A percentile compares a stretch with the other conserved stretches of the same genome.
These are phyloP conservation scores for Cyclotella atomus DNA, from an alignment of 108 stramenopile genomes.

Conservation along the genomic window DNA sequence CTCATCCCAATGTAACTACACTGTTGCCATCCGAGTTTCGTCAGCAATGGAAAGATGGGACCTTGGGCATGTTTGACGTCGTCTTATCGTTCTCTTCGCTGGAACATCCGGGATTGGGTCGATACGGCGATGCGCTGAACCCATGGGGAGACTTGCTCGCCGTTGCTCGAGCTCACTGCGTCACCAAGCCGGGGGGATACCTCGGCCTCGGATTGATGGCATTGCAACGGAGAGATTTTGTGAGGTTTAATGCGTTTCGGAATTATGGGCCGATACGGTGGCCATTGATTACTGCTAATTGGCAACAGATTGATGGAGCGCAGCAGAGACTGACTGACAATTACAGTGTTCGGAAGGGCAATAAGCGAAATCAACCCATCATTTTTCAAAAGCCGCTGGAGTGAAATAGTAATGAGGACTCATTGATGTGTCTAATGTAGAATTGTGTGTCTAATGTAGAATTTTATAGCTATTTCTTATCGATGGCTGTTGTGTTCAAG, in stretches of 20 bases:
- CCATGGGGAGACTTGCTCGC: background rate
- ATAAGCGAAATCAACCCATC: too few species aligned
- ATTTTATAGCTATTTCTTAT: too few species aligned
- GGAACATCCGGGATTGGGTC: slow-evolving; percentile 3
- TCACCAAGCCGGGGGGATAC: background rate
- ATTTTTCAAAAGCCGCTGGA: too few species aligned
- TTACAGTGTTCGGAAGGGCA: too few species aligned
- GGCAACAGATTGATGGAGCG: background rate
- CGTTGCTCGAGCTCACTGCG: background rate
- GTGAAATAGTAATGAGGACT: too few species aligned
- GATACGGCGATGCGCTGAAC: slow-evolving; percentile 6
- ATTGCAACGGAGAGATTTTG: background rate
- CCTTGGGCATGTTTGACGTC: background rate
- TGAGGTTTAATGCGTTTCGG: background rate
- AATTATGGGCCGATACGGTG: background rate
- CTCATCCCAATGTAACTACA: background rate
- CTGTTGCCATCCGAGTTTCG: background rate
- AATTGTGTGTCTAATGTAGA: too few species aligned
- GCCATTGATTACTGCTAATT: background rate
- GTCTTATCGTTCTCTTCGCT: background rate
- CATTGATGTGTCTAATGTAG: too few species aligned
- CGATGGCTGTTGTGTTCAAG: too few species aligned
- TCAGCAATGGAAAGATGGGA: background rate
- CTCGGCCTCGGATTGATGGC: background rate
- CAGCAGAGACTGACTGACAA: too few species aligned